phyloP scores from a whole-genome alignment of 352 stramenopile species.

The Phytophthora meadii region DNA sequence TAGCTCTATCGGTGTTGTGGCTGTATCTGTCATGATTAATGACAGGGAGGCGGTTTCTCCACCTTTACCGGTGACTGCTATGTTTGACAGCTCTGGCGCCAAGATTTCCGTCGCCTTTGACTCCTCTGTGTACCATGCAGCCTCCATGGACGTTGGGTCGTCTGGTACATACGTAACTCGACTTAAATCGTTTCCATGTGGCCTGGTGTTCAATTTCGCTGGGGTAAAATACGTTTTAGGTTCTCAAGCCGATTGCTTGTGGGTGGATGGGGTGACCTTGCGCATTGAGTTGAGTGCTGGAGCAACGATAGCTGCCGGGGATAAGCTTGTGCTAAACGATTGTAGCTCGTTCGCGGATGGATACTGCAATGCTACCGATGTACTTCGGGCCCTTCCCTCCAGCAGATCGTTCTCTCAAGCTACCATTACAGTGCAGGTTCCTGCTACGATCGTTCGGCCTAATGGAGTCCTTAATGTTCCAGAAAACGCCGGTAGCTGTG shows the following conservation, averaged over 20 bases:
- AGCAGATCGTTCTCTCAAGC: constrained; percentile 70
- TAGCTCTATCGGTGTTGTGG: constrained; percentile 46
- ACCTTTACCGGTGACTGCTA: constrained; percentile 50
- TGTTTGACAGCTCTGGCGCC: constrained; percentile 61
- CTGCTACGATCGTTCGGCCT: constrained; percentile 44
- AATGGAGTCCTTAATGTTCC: constrained; percentile 55
- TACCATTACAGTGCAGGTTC: constrained; percentile 39
- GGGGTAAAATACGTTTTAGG: constrained; percentile 50
- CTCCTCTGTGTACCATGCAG: constrained; percentile 70
- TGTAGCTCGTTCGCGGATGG: constrained; percentile 56
- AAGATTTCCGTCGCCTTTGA: constrained; percentile 69
- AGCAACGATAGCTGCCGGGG: constrained; percentile 46
- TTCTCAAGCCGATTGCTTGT: constrained; percentile 46
- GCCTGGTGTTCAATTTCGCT: constrained; percentile 54
- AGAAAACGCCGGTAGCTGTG: constrained; percentile 69
- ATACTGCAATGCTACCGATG: constrained; percentile 51
- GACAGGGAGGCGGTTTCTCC: constrained; percentile 70
- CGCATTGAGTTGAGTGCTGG: constrained; percentile 52
- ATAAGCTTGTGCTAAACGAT: constrained; percentile 61
- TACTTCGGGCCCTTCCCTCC: constrained; percentile 53
- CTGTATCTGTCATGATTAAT: constrained; percentile 61
- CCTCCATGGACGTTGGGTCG: constrained; percentile 57
- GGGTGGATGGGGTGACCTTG: constrained; percentile 62
- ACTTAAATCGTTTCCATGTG: constrained; percentile 55
- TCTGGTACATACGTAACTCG: constrained; percentile 38